Base-by-base conservation (phyloP, 805 yeast species). In the Teunomyces kruisii region DNA sequence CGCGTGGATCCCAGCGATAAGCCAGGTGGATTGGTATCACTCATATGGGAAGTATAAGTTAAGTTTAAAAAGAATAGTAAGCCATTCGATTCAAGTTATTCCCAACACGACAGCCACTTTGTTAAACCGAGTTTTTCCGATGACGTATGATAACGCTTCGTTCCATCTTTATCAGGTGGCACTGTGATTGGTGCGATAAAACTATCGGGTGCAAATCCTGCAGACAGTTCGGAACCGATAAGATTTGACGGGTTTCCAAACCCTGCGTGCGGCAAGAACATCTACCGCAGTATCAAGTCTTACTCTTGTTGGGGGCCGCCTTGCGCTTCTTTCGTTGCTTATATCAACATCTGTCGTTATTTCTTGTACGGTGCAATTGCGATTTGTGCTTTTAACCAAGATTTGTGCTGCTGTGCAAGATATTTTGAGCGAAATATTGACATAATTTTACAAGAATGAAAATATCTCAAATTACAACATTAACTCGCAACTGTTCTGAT, bases 141-240 rank as follows among this genome's bases (percentile, higher is more conserved):
- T 35, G 38, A 35, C 38, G 16, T 35, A 13, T n/a, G 15, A 12
- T 24, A 17, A 22, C 10, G 26, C 19, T 24, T 10, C 16, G 12
- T 19, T 35, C 36, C 26, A 30, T 14, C 39, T 40, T 40, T 29
- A 37, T 43, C 39, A 32, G 24, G 28, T 29, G 17, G 32, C 26
- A 16, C 9, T 44, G 32, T 44, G 47, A 44, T 44, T 44, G 47
- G 47, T 38, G 32, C 47, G 47, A 44, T 44, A 33, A 32, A 24
- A 28, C 7, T 35, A 16, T 17, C 38, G 38, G 38, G 13, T 17
- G 6, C 14, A 5, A 8, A 5, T 22, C 38, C 38, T 35, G 38
- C 38, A 35, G 14, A 7, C 26, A 4, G 15, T 19, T 22, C 9
- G 14, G 7, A 9, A 7, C 28, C 12, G 38, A 35, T 35, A 35